Evolutionary conservation across 1,284 basidiomycete genomes (phyloP).

Genomic region (Testicularia cyperi): DNA sequence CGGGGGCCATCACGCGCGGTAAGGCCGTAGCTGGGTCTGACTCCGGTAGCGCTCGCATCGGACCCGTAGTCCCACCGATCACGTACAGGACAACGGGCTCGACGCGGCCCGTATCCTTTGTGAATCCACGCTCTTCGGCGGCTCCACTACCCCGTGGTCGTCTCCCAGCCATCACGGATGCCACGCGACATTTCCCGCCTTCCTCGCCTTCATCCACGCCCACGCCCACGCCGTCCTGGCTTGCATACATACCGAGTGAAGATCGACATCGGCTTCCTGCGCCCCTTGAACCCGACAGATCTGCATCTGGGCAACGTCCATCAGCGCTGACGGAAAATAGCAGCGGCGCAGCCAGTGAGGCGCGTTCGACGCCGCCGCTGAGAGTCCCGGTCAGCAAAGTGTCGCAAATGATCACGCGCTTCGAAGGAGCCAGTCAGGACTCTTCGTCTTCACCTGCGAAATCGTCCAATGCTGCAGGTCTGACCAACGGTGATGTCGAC

Average conservation of each 20-base stretch:
- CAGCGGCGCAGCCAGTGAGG: not conserved
- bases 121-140: constrained; percentile 38
- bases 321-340: no score
- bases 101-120: constrained; percentile 30
- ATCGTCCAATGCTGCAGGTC: no score
- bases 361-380: not conserved
- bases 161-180: constrained; percentile 49
- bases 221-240: constrained; percentile 24
- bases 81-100: constrained; percentile 1
- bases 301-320: no score
- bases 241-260: constrained; percentile 32
- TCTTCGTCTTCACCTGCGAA: no score
- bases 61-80: not conserved
- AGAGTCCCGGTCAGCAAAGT: constrained; percentile 19
- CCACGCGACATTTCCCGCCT: constrained; percentile 49
- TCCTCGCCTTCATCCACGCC: constrained; percentile 15
- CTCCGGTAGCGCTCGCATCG: not conserved
- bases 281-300: constrained; percentile 22
- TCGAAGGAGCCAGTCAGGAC: no score
- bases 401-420: constrained; percentile 34
- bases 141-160: constrained; percentile 43
- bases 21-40: no score
- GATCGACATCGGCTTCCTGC: constrained; percentile 22
- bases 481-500: no score
- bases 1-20: constrained; percentile 18